A percentile compares a stretch with the other conserved stretches of the same genome.
Conservation (phyloP, 768 basidiomycete genomes). For the Crucibulum laeve region DNA sequence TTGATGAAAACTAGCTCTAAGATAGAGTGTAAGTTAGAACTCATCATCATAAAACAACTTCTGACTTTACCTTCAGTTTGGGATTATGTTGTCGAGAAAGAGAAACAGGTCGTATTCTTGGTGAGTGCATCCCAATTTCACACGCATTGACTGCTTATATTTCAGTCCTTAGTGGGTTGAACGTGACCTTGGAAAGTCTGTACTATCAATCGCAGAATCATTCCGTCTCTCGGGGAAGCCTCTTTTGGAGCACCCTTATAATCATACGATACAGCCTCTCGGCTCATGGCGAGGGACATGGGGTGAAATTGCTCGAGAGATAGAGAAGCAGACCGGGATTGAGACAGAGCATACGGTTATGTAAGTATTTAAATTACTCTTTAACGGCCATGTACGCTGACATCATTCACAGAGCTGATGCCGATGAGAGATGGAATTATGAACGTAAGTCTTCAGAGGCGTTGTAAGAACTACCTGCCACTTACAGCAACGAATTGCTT, state of each 20-base stretch:
- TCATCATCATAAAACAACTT: not conserved
- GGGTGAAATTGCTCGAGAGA: constrained; percentile 10
- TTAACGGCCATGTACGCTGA: not conserved
- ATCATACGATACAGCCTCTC: constrained; percentile 9
- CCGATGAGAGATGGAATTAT: not conserved
- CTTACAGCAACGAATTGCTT: not conserved
- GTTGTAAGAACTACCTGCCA: not conserved
- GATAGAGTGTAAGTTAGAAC: constrained; percentile 8
- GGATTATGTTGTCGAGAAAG: constrained; percentile 9
- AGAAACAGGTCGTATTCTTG: constrained; percentile 10
- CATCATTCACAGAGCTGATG: not conserved
- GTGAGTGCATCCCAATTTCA: constrained; percentile 2
- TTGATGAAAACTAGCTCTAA: constrained; percentile 4
- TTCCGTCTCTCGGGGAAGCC: constrained; percentile 5
- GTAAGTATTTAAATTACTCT: constrained; percentile 4
- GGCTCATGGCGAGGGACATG: constrained; percentile 12
- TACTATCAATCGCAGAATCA: constrained; percentile 5
- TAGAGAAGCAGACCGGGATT: constrained; percentile 10
- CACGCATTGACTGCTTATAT: not conserved
- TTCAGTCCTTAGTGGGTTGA: constrained; percentile 9
- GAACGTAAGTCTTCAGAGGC: not conserved
- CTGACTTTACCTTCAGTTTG: constrained; percentile 4
- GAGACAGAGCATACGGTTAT: constrained; percentile 6
- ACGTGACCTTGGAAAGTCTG: constrained; percentile 6
- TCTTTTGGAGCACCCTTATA: not conserved